A percentile compares a stretch with the other conserved stretches of the same genome.
Evolutionary conservation across 768 basidiomycete genomes (phyloP).

Genomic region (Suillus spraguei): DNA sequence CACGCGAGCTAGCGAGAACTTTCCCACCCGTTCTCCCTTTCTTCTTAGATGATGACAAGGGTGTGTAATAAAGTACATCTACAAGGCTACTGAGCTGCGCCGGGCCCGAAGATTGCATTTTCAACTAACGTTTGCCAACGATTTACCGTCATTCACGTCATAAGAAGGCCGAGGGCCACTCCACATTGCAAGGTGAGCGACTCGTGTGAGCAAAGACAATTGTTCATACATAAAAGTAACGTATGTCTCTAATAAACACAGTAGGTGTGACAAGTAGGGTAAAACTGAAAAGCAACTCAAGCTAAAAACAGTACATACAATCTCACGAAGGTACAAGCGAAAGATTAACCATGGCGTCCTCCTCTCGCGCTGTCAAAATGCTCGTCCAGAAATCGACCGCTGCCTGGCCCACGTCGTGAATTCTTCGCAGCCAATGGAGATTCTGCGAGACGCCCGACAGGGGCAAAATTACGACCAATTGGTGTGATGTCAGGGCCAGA

Average conservation of each 20-base stretch:
- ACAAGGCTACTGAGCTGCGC: background rate
- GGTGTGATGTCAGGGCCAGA: conserved; percentile 51
- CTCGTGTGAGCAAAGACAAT: background rate
- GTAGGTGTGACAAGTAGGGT: background rate
- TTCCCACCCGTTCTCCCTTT: too few relatives aligned
- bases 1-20: too few relatives aligned
- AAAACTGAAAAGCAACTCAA: conserved; percentile 3
- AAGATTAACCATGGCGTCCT: background rate
- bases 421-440: conserved; percentile 33
- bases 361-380: conserved; percentile 13
- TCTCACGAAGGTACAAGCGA: conserved; percentile 4
- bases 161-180: background rate
- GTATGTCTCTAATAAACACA: background rate
- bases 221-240: background rate
- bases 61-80: conserved; percentile 1
- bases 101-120: background rate
- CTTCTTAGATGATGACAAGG: too few relatives aligned
- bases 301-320: background rate
- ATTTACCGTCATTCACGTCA: background rate
- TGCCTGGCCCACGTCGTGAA: conserved; percentile 19
- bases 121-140: background rate
- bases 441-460: conserved; percentile 26
- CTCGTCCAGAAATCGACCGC: conserved; percentile 12
- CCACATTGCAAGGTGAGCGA: background rate
- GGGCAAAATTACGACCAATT: conserved; percentile 42